Base-by-base conservation (phyloP, 495 filamentous ascomycete species). In the Apiosordaria backusii region DNA sequence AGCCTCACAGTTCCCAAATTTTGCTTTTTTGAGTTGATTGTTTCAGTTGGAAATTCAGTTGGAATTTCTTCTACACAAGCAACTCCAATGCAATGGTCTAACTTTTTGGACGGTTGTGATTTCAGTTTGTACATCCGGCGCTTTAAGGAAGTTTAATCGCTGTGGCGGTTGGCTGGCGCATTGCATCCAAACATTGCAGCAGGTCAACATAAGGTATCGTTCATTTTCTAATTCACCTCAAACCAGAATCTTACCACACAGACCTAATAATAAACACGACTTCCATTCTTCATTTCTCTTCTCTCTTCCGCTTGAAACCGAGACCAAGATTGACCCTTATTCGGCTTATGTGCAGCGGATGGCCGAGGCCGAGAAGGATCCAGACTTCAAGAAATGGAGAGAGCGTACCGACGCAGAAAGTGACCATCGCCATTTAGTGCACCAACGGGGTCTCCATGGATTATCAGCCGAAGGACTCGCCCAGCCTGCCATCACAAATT, bases 1-100 rank as follows among this genome's bases (percentile, higher is more conserved):
- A 70, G 65, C 68, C 68, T 70, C 68, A 70, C 68, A 65, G 65
- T 67, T 67, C 65, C 62, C 68, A 70, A 35, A 25, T 50, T 69
- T 69, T 68, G 52, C 54, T 26, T 19, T 0, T 21, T 40, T 15
- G 10, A 1, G 1, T 18, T 1, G 9, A 18, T 18, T 7, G 35
- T 45, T 45, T 45, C 35, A 13, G 5, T 45, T 13, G 35, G 35
- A n/a, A n/a, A n/a, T n/a, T n/a, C n/a, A n/a, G n/a, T n/a, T n/a
- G n/a, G n/a, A n/a, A n/a, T 15, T 9, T 13, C 35, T 35, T 45
- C 16, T 18, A 45, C 35, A 45, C 35, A 45, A 45, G 16, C 9
- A 45, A 45, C 13, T 3, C 35, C 35, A 45, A 7, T 45, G 13
- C 13, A 45, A 15, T 2, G 35, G 16, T 45, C n/a, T n/a, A 45